These are phyloP conservation scores for Mycena pura DNA, from an alignment of 768 basidiomycete species.

Conservation along the genomic window DNA sequence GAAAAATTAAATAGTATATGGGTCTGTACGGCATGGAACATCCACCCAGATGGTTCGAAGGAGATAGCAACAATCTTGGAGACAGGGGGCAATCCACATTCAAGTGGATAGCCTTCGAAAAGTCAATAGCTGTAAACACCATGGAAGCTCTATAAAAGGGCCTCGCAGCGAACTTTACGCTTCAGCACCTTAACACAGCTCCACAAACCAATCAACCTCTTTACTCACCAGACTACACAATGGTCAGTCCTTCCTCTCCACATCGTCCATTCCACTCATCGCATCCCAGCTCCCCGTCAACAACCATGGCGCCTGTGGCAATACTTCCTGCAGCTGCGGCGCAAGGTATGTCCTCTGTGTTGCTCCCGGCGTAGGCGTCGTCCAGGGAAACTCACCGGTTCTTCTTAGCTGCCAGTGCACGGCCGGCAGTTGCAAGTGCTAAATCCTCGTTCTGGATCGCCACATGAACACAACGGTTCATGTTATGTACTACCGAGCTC, in stretches of 20 bases:
- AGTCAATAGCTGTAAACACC: not conserved
- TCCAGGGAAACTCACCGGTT: not conserved
- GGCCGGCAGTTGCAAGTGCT: conserved; percentile 66
- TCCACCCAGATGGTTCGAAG: too few relatives aligned
- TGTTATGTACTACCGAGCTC: too few relatives aligned
- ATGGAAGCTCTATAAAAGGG: not conserved
- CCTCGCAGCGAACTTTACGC: too few relatives aligned
- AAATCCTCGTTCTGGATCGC: conserved; percentile 29
- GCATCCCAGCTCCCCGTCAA: conserved; percentile 49
- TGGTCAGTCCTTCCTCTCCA: too few relatives aligned
- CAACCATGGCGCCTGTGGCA: conserved; percentile 56
- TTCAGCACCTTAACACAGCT: not conserved
- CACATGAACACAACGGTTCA: not conserved
- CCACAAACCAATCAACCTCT: not conserved
- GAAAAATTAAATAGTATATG: too few relatives aligned
- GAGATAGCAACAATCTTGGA: too few relatives aligned
- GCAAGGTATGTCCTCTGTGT: conserved; percentile 41
- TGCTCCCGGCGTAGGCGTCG: too few relatives aligned
- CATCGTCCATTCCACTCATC: conserved; percentile 39
- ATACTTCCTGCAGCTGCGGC: conserved; percentile 58
- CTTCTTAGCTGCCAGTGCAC: conserved; percentile 61
- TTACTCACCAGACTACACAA: too few relatives aligned
- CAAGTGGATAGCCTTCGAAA: too few relatives aligned
- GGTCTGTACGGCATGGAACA: too few relatives aligned
- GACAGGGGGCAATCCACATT: too few relatives aligned